Evolutionary conservation across 176 grass and related monocot genomes (phyloP).

Genomic region (Thalia dealbata): DNA sequence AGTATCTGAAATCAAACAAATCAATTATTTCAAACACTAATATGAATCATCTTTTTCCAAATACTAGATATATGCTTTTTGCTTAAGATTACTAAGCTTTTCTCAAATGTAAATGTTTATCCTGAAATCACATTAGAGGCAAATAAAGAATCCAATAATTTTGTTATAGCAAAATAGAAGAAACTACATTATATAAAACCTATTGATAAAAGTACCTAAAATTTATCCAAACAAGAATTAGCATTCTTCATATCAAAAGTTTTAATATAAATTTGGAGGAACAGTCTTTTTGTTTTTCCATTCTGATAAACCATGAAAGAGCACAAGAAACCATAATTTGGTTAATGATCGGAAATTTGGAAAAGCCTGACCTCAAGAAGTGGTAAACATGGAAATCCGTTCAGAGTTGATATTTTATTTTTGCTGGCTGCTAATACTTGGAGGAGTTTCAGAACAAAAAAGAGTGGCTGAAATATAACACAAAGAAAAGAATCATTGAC

Average conservation of each 20-base stretch:
- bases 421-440: constrained; percentile 86
- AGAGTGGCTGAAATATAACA: neutral
- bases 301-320: neutral
- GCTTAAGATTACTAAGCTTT: neutral
- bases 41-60: neutral
- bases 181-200: neutral
- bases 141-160: neutral
- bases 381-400: constrained; percentile 82
- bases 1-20: neutral
- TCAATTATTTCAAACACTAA: neutral
- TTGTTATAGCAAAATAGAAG: neutral
- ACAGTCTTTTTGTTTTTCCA: neutral
- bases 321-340: constrained; percentile 1
- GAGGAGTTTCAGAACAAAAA: constrained; percentile 1
- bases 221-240: neutral
- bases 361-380: constrained; percentile 47
- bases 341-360: neutral
- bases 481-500: neutral
- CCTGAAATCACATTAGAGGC: neutral
- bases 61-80: neutral
- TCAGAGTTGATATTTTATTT: constrained; percentile 95
- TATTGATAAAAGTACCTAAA: neutral
- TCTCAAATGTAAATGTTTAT: neutral
- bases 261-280: neutral
- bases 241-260: neutral